Evolutionary conservation across 345 rosid species (phyloP).

Genomic region (Corchorus olitorius): DNA sequence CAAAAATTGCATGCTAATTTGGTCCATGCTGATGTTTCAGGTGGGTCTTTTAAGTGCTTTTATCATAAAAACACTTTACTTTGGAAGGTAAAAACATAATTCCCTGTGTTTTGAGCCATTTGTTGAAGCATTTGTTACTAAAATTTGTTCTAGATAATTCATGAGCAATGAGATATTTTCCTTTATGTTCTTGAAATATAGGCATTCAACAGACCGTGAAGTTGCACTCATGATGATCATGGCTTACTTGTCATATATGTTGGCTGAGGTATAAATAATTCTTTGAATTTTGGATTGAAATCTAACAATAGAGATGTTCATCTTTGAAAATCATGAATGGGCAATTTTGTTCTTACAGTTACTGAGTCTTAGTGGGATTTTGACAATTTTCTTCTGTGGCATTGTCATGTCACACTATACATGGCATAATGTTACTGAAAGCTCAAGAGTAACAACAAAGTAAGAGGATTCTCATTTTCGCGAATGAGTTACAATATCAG

Average conservation of each 20-base stretch:
- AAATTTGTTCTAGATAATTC: background rate
- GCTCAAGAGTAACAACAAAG: conserved; percentile 74
- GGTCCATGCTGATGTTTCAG: conserved; percentile 35
- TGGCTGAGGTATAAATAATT: conserved; percentile 62
- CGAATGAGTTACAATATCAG: background rate
- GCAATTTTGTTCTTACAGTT: conserved; percentile 50
- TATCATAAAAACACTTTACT: conserved; percentile 65
- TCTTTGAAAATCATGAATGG: background rate
- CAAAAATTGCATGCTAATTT: conserved; percentile 12
- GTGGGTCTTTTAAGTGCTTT: conserved; percentile 63
- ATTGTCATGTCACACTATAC: conserved; percentile 75
- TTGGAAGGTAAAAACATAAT: conserved; percentile 47
- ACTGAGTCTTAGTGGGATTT: conserved; percentile 62
- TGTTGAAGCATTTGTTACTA: background rate
- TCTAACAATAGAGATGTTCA: background rate
- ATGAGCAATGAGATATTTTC: background rate
- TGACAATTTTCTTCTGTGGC: conserved; percentile 73
- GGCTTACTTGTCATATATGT: conserved; percentile 68
- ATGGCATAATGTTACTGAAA: conserved; percentile 75
- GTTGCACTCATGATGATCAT: conserved; percentile 66
- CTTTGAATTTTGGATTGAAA: background rate
- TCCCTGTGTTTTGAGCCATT: background rate
- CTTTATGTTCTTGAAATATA: conserved; percentile 26
- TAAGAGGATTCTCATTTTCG: conserved; percentile 26
- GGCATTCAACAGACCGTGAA: conserved; percentile 77